A percentile compares a stretch with the other conserved stretches of the same genome.
Evolutionary conservation across 129 eudicot species (phyloP).

Genomic region (Centaurea solstitialis): DNA sequence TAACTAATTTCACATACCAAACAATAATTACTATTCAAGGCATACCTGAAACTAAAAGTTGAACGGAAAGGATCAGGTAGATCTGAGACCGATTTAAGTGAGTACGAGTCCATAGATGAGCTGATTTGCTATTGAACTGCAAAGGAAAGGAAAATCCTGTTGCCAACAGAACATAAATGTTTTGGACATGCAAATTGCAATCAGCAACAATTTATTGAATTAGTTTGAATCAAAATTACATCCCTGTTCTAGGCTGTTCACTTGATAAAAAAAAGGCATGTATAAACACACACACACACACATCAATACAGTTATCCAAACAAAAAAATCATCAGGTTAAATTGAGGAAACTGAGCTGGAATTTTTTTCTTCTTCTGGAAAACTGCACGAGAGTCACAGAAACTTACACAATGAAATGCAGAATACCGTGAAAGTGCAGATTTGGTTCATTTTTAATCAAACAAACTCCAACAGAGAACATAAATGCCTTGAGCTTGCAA

Average conservation of each 20-base stretch:
- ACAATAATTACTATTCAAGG: not conserved
- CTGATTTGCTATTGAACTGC: slow-evolving; percentile 19
- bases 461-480: not conserved
- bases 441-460: not conserved
- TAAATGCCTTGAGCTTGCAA: not conserved
- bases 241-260: not conserved
- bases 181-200: not conserved
- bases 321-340: not conserved
- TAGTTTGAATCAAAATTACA: not conserved
- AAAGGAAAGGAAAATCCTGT: not conserved
- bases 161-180: not conserved
- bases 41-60: slow-evolving; percentile 85
- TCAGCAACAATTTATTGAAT: not conserved
- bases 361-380: not conserved
- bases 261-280: not conserved
- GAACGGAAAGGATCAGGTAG: slow-evolving; percentile 86
- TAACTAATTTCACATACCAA: not conserved
- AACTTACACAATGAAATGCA: not conserved
- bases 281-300: too few species aligned
- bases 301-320: not conserved
- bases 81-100: slow-evolving; percentile 75
- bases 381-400: not conserved
- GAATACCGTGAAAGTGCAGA: not conserved
- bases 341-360: not conserved
- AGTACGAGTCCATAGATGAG: slow-evolving; percentile 59